Evolutionary conservation across 2,329 filamentous ascomycete genomes (phyloP).

Genomic region (Venturia asperata): DNA sequence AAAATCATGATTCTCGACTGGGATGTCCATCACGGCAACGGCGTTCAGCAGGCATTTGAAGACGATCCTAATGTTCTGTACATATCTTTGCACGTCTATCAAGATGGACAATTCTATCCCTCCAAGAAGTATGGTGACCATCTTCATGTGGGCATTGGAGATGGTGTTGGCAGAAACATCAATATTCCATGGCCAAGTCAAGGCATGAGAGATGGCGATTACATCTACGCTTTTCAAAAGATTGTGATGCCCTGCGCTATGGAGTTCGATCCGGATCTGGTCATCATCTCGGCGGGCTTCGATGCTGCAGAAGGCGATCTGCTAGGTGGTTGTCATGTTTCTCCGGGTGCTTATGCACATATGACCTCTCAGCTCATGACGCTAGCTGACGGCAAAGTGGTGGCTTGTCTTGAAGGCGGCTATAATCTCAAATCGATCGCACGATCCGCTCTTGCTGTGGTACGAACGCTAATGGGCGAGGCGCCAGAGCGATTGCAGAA

Average conservation of each 20-base stretch:
- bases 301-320: conserved; percentile 92
- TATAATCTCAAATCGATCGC: conserved; percentile 94
- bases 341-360: conserved; percentile 85
- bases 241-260: conserved; percentile 93
- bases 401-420: conserved; percentile 88
- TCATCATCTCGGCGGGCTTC: conserved; percentile 93
- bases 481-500: conserved; percentile 59
- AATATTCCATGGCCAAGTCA: conserved; percentile 63
- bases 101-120: conserved; percentile 80
- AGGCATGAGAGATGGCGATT: conserved; percentile 92
- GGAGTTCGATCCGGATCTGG: conserved; percentile 89
- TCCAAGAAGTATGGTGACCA: conserved; percentile 51
- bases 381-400: conserved; percentile 78
- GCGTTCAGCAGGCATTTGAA: conserved; percentile 94
- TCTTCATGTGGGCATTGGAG: conserved; percentile 51
- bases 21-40: conserved; percentile 76
- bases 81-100: conserved; percentile 87
- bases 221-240: conserved; percentile 91
- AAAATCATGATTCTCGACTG: conserved; percentile 93
- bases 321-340: conserved; percentile 86
- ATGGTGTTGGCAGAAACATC: conserved; percentile 56
- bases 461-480: conserved; percentile 89
- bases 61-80: conserved; percentile 91
- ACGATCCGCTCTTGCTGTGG: conserved; percentile 83
- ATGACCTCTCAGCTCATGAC: conserved; percentile 99